Evolutionary conservation across 352 stramenopile species (phyloP).

Genomic region (Pythium sp.): DNA sequence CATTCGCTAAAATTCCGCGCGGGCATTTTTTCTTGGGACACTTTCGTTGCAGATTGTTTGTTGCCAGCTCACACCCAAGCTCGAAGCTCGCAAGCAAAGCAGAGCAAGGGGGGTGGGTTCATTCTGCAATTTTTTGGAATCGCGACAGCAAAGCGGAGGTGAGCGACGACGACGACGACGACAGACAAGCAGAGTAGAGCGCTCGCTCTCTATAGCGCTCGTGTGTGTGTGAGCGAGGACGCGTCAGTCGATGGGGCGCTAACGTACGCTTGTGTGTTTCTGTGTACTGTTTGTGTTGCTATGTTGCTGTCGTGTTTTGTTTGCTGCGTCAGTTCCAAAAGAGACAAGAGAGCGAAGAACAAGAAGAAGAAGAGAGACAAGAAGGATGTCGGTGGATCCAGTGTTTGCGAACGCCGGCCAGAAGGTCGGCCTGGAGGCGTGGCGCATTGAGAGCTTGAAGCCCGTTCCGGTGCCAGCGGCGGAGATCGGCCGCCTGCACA

Average conservation of each 20-base stretch:
- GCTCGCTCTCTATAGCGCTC: not conserved
- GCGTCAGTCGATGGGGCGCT: not conserved
- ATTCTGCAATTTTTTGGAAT: slow-evolving; percentile 10
- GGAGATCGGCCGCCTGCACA: slow-evolving; percentile 89
- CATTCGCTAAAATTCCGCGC: not conserved
- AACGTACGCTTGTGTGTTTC: not conserved
- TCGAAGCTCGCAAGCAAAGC: not conserved
- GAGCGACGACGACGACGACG: not conserved
- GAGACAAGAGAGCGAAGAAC: not conserved
- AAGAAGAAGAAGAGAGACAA: slow-evolving; percentile 3
- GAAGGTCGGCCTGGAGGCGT: slow-evolving; percentile 68
- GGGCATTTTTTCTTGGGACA: not conserved
- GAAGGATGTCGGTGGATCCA: slow-evolving; percentile 54
- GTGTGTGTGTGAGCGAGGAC: not conserved
- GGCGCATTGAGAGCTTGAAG: slow-evolving; percentile 83
- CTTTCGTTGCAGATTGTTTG: slow-evolving; percentile 6
- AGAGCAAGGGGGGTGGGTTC: slow-evolving; percentile 1
- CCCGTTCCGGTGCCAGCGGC: slow-evolving; percentile 49
- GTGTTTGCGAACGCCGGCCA: slow-evolving; percentile 59
- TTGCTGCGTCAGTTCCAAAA: slow-evolving; percentile 3
- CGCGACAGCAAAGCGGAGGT: not conserved
- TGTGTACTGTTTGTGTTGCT: not conserved
- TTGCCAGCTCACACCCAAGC: not conserved
- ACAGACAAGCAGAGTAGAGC: no score
- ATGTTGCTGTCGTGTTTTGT: no score